A percentile compares a stretch with the other conserved stretches of the same genome.
These are phyloP conservation scores for Sanghuangporus weigelae DNA, from an alignment of 1,284 basidiomycete genomes.

Conservation along the genomic window DNA sequence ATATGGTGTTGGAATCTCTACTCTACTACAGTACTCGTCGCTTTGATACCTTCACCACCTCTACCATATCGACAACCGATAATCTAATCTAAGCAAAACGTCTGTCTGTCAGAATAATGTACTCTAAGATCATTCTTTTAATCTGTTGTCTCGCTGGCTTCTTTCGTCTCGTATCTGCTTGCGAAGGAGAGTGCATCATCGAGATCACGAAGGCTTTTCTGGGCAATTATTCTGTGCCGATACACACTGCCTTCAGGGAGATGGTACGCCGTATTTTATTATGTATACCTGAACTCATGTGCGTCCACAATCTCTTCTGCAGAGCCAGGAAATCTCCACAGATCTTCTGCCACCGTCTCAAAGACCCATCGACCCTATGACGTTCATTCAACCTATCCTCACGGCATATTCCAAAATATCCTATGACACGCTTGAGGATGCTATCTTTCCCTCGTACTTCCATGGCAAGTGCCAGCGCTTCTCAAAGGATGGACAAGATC, in stretches of 20 bases:
- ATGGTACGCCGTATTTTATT: constrained; percentile 33
- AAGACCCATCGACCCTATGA: constrained; percentile 27
- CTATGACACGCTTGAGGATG: constrained; percentile 39
- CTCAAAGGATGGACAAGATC: constrained; percentile 43
- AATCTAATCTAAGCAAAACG: neutral
- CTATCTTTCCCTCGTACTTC: constrained; percentile 61
- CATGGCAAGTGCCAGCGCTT: constrained; percentile 65
- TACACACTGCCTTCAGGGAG: constrained; percentile 31
- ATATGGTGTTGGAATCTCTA: neutral
- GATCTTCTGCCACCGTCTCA: constrained; percentile 31
- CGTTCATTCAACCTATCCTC: constrained; percentile 43
- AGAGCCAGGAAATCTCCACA: constrained; percentile 35
- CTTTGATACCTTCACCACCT: neutral
- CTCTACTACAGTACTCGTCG: neutral
- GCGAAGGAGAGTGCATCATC: constrained; percentile 65
- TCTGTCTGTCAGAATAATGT: constrained; percentile 10
- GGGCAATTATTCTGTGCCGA: constrained; percentile 40
- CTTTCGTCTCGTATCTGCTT: constrained; percentile 32
- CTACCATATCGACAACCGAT: neutral
- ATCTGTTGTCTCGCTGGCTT: neutral
- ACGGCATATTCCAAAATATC: constrained; percentile 40
- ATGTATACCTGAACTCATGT: neutral
- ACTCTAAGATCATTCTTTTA: constrained; percentile 1
- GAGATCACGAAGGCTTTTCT: constrained; percentile 51
- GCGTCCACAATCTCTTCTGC: neutral